A percentile compares a stretch with the other conserved stretches of the same genome.
Evolutionary conservation across 176 grass and related monocot species (phyloP).

Genomic region (Cenchrus fungigraminus): DNA sequence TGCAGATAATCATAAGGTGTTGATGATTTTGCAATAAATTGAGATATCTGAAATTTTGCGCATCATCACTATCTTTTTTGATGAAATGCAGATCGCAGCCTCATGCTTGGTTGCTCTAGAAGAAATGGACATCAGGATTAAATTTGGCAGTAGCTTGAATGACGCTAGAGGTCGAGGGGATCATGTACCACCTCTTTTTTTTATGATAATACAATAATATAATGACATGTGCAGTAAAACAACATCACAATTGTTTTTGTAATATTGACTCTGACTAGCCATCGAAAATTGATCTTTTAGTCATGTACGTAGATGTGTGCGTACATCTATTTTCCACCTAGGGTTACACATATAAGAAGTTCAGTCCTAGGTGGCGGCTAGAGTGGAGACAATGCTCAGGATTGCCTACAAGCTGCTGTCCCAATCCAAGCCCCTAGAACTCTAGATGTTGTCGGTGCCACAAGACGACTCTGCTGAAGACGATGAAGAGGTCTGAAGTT

Average conservation of each 20-base stretch:
- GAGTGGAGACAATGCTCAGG: too few relatives aligned
- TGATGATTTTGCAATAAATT: slow-evolving; percentile 27
- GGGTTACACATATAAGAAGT: too few relatives aligned
- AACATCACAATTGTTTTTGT: neutral
- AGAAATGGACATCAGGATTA: slow-evolving; percentile 15
- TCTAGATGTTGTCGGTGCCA: too few relatives aligned
- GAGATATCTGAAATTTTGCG: slow-evolving; percentile 9
- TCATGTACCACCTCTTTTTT: neutral
- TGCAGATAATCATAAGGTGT: slow-evolving; percentile 13
- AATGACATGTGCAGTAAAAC: slow-evolving; percentile 40
- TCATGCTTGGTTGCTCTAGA: neutral
- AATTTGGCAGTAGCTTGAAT: neutral
- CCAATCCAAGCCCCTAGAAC: too few relatives aligned
- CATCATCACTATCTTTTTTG: neutral
- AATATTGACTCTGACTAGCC: neutral
- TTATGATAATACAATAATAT: slow-evolving; percentile 19
- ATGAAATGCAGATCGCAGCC: neutral
- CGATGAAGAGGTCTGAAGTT: too few relatives aligned
- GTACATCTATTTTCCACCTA: too few relatives aligned
- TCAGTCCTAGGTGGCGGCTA: too few relatives aligned
- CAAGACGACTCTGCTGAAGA: too few relatives aligned
- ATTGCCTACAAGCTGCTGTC: too few relatives aligned
- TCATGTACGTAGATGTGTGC: too few relatives aligned
- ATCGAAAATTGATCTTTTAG: too few relatives aligned
- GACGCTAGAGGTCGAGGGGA: neutral